Evolutionary conservation across 2,329 filamentous ascomycete genomes (phyloP).

Genomic region (Cladobotryum mycophilum): DNA sequence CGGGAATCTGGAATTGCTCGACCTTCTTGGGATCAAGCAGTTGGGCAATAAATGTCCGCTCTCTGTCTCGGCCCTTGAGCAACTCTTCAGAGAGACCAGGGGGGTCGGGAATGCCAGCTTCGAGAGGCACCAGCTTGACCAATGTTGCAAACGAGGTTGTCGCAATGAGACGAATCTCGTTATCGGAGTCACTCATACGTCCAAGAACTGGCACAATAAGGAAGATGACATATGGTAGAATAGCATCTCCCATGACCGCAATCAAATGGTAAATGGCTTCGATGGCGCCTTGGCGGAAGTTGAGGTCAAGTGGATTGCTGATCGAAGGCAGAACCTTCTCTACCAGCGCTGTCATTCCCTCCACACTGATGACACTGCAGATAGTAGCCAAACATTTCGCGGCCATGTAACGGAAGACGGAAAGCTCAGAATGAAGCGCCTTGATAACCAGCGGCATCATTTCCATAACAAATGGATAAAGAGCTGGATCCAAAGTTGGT

Average conservation of each 20-base stretch:
- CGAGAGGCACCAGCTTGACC: slow-evolving; percentile 92
- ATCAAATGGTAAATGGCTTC: slow-evolving; percentile 97
- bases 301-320: slow-evolving; percentile 81
- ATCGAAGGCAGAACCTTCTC: slow-evolving; percentile 89
- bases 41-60: slow-evolving; percentile 93
- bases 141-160: slow-evolving; percentile 96
- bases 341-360: slow-evolving; percentile 93
- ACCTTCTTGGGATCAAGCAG: slow-evolving; percentile 96
- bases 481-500: slow-evolving; percentile 72
- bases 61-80: slow-evolving; percentile 82
- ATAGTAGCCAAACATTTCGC: slow-evolving; percentile 96
- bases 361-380: slow-evolving; percentile 91
- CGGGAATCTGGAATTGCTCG: slow-evolving; percentile 86
- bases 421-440: slow-evolving; percentile 79
- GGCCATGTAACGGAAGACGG: slow-evolving; percentile 91
- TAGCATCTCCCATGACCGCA: slow-evolving; percentile 94
- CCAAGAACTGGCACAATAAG: slow-evolving; percentile 94
- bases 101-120: slow-evolving; percentile 94
- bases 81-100: slow-evolving; percentile 86
- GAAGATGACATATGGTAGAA: slow-evolving; percentile 97
- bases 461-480: slow-evolving; percentile 75
- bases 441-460: slow-evolving; percentile 82
- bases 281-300: slow-evolving; percentile 85
- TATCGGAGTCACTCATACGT: slow-evolving; percentile 97
- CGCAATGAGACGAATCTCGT: slow-evolving; percentile 86